phyloP scores from a whole-genome alignment of 1,139 yeast genomes.

The Lodderomyces pseudojiufengensis region DNA sequence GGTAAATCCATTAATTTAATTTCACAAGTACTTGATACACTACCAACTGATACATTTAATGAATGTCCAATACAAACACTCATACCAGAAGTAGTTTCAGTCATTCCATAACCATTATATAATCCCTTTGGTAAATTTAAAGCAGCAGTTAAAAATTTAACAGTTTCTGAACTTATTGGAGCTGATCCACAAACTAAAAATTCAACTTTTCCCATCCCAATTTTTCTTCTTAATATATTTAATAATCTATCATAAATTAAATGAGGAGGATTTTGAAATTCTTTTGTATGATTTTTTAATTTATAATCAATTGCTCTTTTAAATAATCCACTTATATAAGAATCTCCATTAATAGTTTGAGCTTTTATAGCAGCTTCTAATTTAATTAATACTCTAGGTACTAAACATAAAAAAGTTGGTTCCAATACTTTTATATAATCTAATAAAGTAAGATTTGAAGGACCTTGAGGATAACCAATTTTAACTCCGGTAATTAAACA shows the following conservation, averaged over 20 bases:
- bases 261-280: constrained; percentile 15
- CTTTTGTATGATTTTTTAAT: too few species aligned
- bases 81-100: constrained; percentile 45
- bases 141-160: constrained; percentile 39
- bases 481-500: constrained; percentile 26
- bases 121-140: constrained; percentile 38
- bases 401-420: constrained; percentile 35
- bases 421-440: constrained; percentile 35
- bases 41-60: constrained; percentile 25
- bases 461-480: constrained; percentile 40
- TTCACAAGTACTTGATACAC: constrained; percentile 42
- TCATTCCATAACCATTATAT: constrained; percentile 44
- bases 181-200: constrained; percentile 38
- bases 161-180: constrained; percentile 41
- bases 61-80: constrained; percentile 27
- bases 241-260: constrained; percentile 30
- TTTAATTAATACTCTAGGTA: constrained; percentile 39
- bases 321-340: constrained; percentile 22
- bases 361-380: constrained; percentile 46
- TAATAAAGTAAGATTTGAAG: constrained; percentile 35
- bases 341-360: constrained; percentile 39
- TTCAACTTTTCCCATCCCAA: constrained; percentile 33
- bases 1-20: constrained; percentile 36
- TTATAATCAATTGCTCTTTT: constrained; percentile 25
- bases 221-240: constrained; percentile 25